phyloP scores from a whole-genome alignment of 1,284 basidiomycete genomes.

The Sporisorium graminicola region DNA sequence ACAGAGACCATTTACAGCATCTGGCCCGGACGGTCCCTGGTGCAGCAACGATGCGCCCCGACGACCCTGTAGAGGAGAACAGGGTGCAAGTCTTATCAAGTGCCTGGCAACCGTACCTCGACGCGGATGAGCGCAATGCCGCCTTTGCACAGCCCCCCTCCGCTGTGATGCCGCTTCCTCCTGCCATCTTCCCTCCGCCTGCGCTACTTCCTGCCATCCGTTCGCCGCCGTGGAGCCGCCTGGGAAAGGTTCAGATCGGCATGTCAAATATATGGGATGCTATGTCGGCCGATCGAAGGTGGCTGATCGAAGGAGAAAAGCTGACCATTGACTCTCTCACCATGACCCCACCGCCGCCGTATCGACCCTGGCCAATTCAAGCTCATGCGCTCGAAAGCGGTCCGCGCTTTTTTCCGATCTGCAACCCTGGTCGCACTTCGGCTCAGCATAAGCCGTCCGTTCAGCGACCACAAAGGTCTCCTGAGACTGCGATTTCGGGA shows the following conservation, averaged over 20 bases:
- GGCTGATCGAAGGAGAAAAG: slow-evolving; percentile 37
- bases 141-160: slow-evolving; percentile 14
- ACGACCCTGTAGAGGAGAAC: slow-evolving; percentile 9
- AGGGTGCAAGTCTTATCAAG: slow-evolving; percentile 10
- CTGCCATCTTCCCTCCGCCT: slow-evolving; percentile 49
- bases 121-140: slow-evolving; percentile 25
- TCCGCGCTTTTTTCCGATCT: slow-evolving; percentile 28
- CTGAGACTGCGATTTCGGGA: not conserved
- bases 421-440: slow-evolving; percentile 21
- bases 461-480: not conserved
- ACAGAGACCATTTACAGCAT: slow-evolving; percentile 10
- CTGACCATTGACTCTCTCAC: slow-evolving; percentile 35
- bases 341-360: slow-evolving; percentile 54
- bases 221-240: slow-evolving; percentile 22
- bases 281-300: slow-evolving; percentile 19
- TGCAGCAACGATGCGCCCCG: slow-evolving; percentile 2
- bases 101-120: slow-evolving; percentile 25
- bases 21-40: slow-evolving; percentile 8
- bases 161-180: slow-evolving; percentile 30
- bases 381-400: slow-evolving; percentile 22
- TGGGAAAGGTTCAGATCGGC: slow-evolving; percentile 26
- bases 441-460: slow-evolving; percentile 3
- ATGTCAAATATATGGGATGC: slow-evolving; percentile 30
- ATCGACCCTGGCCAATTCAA: slow-evolving; percentile 45
- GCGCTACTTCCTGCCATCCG: slow-evolving; percentile 47